Conservation (phyloP, 805 yeast species). For the Pichia occidentalis region DNA sequence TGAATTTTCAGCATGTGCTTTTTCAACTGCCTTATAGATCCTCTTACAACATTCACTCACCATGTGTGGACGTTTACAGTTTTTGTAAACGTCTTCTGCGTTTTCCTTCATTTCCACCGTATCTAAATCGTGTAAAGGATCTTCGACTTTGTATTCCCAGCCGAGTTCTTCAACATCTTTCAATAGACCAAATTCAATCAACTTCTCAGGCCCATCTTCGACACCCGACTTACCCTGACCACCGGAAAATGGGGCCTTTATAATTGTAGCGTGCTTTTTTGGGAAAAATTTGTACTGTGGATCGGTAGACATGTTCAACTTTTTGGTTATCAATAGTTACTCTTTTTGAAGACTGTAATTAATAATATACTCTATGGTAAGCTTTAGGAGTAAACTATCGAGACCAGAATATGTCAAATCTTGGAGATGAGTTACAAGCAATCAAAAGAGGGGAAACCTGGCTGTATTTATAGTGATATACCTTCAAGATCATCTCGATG, state of each 20-base stretch:
- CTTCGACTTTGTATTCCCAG: conserved; percentile 53
- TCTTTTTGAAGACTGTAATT: too few relatives aligned
- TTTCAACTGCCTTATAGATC: conserved; percentile 54
- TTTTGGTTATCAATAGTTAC: background rate
- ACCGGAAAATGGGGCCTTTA: conserved; percentile 90
- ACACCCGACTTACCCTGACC: conserved; percentile 95
- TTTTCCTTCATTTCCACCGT: conserved; percentile 38
- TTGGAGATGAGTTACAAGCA: too few relatives aligned
- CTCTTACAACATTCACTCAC: conserved; percentile 67
- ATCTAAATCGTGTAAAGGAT: conserved; percentile 48
- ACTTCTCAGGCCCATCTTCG: conserved; percentile 84
- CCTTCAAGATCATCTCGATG: too few relatives aligned
- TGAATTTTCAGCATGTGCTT: conserved; percentile 40
- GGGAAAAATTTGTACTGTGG: conserved; percentile 47
- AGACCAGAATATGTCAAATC: too few relatives aligned
- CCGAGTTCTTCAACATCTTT: conserved; percentile 59
- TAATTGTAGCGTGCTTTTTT: conserved; percentile 53
- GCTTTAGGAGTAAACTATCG: too few relatives aligned
- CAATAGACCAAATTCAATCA: conserved; percentile 66
- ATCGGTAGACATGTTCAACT: conserved; percentile 2
- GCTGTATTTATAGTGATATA: too few relatives aligned
- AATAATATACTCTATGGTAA: too few relatives aligned
- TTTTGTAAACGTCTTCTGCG: conserved; percentile 44
- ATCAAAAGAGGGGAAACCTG: background rate
- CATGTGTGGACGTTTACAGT: conserved; percentile 63